Evolutionary conservation across 495 filamentous ascomycete genomes (phyloP).

Genomic region (Alectoria sarmentosa): DNA sequence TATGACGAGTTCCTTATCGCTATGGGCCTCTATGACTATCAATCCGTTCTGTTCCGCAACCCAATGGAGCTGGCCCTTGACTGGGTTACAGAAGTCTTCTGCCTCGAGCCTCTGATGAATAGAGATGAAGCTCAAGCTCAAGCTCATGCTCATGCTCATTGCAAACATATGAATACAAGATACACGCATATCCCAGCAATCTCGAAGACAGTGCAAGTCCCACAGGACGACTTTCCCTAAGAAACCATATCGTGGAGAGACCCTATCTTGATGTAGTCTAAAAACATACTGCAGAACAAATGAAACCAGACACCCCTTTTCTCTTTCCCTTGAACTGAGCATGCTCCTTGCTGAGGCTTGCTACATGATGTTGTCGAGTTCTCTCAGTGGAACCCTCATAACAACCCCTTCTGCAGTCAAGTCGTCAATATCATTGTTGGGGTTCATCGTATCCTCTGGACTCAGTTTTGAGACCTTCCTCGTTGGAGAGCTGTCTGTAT

Average conservation of each 20-base stretch:
- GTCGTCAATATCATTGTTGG: conserved; percentile 3
- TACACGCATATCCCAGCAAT: neutral
- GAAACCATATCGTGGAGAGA: neutral
- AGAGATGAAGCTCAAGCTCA: neutral
- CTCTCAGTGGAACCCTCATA: conserved; percentile 6
- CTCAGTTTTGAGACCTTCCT: conserved; percentile 21
- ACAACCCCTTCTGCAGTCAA: conserved; percentile 19
- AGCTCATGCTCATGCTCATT: too few relatives aligned
- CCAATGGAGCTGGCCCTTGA: neutral
- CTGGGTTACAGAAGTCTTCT: too few relatives aligned
- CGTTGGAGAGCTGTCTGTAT: conserved; percentile 17
- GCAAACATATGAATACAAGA: neutral
- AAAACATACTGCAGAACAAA: neutral
- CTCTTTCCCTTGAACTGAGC: neutral
- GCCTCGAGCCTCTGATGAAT: neutral
- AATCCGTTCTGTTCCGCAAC: neutral
- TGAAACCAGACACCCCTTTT: neutral
- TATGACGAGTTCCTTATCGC: too few relatives aligned
- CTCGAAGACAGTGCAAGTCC: neutral
- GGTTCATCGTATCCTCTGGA: conserved; percentile 1
- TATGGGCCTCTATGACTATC: neutral
- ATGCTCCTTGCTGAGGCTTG: neutral
- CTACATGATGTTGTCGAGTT: conserved; percentile 15
- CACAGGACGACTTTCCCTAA: neutral
- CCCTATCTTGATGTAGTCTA: neutral